These are phyloP conservation scores for Fusarium zealandicum DNA, from an alignment of 2,329 filamentous ascomycete species.

Conservation along the genomic window DNA sequence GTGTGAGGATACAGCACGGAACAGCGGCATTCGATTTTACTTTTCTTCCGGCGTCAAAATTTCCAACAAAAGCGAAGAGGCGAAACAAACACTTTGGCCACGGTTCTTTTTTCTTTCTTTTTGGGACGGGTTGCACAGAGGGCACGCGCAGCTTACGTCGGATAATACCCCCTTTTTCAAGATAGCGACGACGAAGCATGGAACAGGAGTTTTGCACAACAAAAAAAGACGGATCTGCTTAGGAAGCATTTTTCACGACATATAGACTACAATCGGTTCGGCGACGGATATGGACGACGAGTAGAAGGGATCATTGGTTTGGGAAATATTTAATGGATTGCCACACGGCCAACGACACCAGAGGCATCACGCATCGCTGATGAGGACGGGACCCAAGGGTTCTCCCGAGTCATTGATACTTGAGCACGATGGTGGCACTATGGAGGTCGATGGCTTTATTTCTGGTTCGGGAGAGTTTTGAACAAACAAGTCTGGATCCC, in stretches of 20 bases:
- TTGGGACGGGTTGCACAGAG: slow-evolving; percentile 34
- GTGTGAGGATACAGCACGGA: slow-evolving; percentile 35
- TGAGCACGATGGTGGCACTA: slow-evolving; percentile 11
- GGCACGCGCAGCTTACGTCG: slow-evolving; percentile 23
- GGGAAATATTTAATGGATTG: slow-evolving; percentile 29
- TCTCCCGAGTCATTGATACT: slow-evolving; percentile 10
- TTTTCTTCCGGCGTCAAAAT: slow-evolving; percentile 33
- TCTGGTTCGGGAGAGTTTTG: slow-evolving; percentile 14
- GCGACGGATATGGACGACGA: slow-evolving; percentile 29
- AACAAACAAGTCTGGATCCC: slow-evolving; percentile 32
- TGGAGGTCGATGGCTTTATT: slow-evolving; percentile 27
- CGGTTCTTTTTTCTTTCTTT: slow-evolving; percentile 30
- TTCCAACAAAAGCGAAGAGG: slow-evolving; percentile 28
- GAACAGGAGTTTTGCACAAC: slow-evolving; percentile 35
- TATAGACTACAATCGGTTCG: slow-evolving; percentile 35
- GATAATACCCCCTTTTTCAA: slow-evolving; percentile 33
- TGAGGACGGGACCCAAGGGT: no score
- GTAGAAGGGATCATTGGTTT: slow-evolving; percentile 24
- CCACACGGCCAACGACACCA: slow-evolving; percentile 23
- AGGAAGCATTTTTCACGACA: slow-evolving; percentile 32
- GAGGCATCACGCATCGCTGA: not conserved
- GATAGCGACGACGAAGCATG: slow-evolving; percentile 33
- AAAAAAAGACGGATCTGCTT: slow-evolving; percentile 28
- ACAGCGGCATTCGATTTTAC: slow-evolving; percentile 18
- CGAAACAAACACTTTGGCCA: slow-evolving; percentile 35